Base-by-base conservation (phyloP, 139 green algal genomes). In the Klebsormidium nitens region DNA sequence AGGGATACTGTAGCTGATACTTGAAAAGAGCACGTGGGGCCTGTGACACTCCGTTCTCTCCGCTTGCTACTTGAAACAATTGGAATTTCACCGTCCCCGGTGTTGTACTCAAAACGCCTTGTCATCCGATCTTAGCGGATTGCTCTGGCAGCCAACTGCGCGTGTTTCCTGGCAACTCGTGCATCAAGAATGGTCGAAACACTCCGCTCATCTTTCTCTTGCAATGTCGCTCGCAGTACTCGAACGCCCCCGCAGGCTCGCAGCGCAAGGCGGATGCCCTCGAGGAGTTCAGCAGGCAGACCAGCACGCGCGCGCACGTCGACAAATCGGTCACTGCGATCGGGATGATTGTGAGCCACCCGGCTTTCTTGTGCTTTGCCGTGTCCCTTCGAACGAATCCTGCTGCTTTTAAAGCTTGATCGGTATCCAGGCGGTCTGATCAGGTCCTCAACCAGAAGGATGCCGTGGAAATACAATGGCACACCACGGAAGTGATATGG, bases 221-320 rank as follows among this genome's bases (percentile, higher is more conserved):
- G 17, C 44, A 14, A 52, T 17, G 17, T 52, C 14, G 44, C 23
- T 62, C 39, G 8, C 64, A 62, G 32, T 75, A 68, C 19, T 47
- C 62, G n/a, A 49, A 69, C n/a, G 73, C 64, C 35, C 64, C 42
- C 6, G 75, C 68, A 44, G 64, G 48, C 3, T 74, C 70, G 0
- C 4, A 26, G 1, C 42, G 34, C 38, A 77, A 77, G 58, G 57
- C 60, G 0, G 46, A 47, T 0, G 80, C 80, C 0, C 50, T 81
- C 48, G 64, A 66, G 2, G 74, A 69, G 34, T 59, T 94, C 26
- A 50, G 79, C 0, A 34, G 61, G 0, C 82, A 81, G 57, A 19
- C 82, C 0, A 31, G 50, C 1, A 34, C 52, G 1, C 84, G 89
- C 23, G 34, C 35, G 0, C 29, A 2, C 2, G 34, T 91, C n/a